Evolutionary conservation across 2,329 filamentous ascomycete species (phyloP).

Genomic region (Ophiostoma ulmi): DNA sequence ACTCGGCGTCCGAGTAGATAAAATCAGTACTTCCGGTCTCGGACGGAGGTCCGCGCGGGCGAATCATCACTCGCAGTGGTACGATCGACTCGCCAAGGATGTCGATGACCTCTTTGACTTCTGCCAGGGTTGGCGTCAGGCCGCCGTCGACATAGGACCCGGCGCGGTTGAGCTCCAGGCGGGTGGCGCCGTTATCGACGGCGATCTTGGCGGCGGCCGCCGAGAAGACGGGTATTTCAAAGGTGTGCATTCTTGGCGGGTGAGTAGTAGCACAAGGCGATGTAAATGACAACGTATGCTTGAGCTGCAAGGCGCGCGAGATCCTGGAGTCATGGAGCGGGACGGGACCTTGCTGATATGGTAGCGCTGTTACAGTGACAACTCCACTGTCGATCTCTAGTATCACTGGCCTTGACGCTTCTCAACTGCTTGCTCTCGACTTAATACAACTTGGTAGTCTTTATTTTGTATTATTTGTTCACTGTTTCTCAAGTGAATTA

Average conservation of each 20-base stretch:
- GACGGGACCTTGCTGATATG: no score
- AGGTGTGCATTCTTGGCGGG: conserved; percentile 12
- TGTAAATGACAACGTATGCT: no score
- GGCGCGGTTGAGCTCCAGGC: conserved; percentile 51
- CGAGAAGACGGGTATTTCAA: conserved; percentile 54
- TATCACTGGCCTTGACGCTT: no score
- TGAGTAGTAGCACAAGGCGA: no score
- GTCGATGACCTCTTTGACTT: conserved; percentile 34
- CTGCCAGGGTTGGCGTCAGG: conserved; percentile 44
- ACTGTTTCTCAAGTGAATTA: no score
- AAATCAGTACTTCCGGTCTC: conserved; percentile 39
- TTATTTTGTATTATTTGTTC: no score
- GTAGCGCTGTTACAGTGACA: no score
- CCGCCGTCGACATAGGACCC: conserved; percentile 49
- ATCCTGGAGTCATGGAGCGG: no score
- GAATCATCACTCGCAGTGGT: conserved; percentile 52
- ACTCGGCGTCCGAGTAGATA: conserved; percentile 44
- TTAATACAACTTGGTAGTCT: no score
- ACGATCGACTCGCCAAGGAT: conserved; percentile 29
- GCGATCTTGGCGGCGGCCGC: conserved; percentile 39
- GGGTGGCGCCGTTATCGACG: conserved; percentile 41
- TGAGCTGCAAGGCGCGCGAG: no score
- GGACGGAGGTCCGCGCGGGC: conserved; percentile 41
- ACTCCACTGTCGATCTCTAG: no score
- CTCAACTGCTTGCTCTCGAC: no score